A percentile compares a stretch with the other conserved stretches of the same genome.
Conservation (phyloP, 495 filamentous ascomycete species). For the Coniosporium apollinis region DNA sequence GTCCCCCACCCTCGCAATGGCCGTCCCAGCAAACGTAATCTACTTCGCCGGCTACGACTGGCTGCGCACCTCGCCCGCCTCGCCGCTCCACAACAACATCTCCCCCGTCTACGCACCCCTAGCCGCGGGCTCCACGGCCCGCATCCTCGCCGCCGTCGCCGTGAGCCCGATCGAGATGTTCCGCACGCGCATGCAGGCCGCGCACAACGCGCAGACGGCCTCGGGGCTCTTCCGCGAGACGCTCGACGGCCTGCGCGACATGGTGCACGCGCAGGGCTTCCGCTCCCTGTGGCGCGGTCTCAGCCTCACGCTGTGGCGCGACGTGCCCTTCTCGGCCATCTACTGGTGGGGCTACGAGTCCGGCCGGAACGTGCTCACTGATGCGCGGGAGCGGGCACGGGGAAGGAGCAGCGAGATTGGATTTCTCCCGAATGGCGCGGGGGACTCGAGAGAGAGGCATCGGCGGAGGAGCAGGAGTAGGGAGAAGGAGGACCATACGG, state of each 20-base stretch:
- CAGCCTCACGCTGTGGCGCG: slow-evolving; percentile 84
- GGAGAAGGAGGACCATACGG: slow-evolving; percentile 40
- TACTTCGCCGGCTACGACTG: slow-evolving; percentile 99
- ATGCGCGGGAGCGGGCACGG: slow-evolving; percentile 38
- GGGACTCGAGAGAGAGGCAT: no score
- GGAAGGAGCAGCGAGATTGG: no score
- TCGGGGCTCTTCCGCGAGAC: slow-evolving; percentile 57
- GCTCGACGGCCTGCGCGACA: slow-evolving; percentile 51
- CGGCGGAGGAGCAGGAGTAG: slow-evolving; percentile 29
- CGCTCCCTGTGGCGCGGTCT: slow-evolving; percentile 83
- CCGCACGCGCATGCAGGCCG: slow-evolving; percentile 77
- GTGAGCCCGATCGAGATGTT: slow-evolving; percentile 94
- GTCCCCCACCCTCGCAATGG: slow-evolving; percentile 84
- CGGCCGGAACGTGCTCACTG: slow-evolving; percentile 46
- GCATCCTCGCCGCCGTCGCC: slow-evolving; percentile 61
- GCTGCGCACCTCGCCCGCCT: slow-evolving; percentile 52
- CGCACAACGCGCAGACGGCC: slow-evolving; percentile 31
- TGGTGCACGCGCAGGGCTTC: slow-evolving; percentile 64
- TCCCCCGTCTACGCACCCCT: slow-evolving; percentile 58
- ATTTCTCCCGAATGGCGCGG: no score
- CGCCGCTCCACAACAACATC: slow-evolving; percentile 45
- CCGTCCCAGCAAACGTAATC: slow-evolving; percentile 88
- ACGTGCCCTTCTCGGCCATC: slow-evolving; percentile 89
- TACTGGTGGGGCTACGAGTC: slow-evolving; percentile 98
- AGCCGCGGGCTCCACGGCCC: slow-evolving; percentile 59